A percentile compares a stretch with the other conserved stretches of the same genome.
Conservation (phyloP, 2,329 filamentous ascomycete genomes). For the Teratosphaeria viscida region DNA sequence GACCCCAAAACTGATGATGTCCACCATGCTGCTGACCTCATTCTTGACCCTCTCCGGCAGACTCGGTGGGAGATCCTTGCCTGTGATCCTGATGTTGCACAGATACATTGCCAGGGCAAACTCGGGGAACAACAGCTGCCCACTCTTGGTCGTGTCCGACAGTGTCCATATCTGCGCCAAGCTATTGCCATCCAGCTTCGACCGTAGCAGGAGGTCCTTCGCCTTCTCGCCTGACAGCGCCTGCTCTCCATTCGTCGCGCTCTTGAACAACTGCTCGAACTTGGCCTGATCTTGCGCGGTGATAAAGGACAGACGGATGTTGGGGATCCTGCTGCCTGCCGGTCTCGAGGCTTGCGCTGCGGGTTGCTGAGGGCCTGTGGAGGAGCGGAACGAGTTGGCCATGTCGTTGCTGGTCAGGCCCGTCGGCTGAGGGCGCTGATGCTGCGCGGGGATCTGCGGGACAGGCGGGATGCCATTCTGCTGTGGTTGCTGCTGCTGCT, state of each 20-base stretch:
- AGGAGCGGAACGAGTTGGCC: slow-evolving; percentile 49
- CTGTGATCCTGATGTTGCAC: slow-evolving; percentile 85
- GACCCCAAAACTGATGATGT: slow-evolving; percentile 94
- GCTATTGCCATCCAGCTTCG: slow-evolving; percentile 75
- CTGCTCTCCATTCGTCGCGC: slow-evolving; percentile 73
- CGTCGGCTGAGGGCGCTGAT: slow-evolving; percentile 43
- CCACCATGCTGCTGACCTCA: slow-evolving; percentile 98
- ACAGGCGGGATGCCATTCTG: slow-evolving; percentile 46
- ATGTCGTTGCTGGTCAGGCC: slow-evolving; percentile 55
- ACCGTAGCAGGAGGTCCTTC: slow-evolving; percentile 76
- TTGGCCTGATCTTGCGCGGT: slow-evolving; percentile 90
- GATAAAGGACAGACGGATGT: slow-evolving; percentile 89
- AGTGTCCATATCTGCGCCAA: slow-evolving; percentile 92
- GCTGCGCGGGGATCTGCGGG: slow-evolving; percentile 24
- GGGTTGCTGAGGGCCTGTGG: slow-evolving; percentile 40
- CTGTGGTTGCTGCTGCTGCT: slow-evolving; percentile 19
- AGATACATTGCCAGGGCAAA: slow-evolving; percentile 98
- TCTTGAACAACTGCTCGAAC: slow-evolving; percentile 96
- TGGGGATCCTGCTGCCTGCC: slow-evolving; percentile 69
- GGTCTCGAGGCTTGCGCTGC: slow-evolving; percentile 51
- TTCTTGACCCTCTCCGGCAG: slow-evolving; percentile 85
- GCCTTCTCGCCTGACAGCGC: slow-evolving; percentile 88
- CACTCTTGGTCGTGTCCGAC: slow-evolving; percentile 90
- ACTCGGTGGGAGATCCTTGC: slow-evolving; percentile 62
- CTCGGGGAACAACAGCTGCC: slow-evolving; percentile 92